A percentile compares a stretch with the other conserved stretches of the same genome.
Conservation (phyloP, 495 filamentous ascomycete genomes). For the Xylaria curta region DNA sequence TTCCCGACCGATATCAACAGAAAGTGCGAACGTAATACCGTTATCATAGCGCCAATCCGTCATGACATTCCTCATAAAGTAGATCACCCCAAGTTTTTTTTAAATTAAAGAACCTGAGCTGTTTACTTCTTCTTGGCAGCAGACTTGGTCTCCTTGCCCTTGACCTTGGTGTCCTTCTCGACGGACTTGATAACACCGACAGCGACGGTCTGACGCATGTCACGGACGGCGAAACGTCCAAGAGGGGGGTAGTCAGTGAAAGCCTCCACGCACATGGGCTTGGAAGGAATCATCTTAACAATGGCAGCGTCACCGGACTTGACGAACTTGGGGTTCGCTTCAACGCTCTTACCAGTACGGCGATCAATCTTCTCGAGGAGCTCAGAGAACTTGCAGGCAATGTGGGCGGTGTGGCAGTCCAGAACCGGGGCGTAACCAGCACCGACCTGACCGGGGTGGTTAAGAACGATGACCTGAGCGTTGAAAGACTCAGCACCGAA, state of each 20-base stretch:
- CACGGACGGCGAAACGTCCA: constrained; percentile 98
- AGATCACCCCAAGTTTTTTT: constrained; percentile 17
- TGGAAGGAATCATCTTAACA: constrained; percentile 99
- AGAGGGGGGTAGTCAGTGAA: constrained; percentile 99
- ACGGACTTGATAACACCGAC: constrained; percentile 90
- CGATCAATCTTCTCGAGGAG: constrained; percentile 99
- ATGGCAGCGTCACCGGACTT: constrained; percentile 99
- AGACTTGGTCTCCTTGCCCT: constrained; percentile 66
- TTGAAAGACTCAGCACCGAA: constrained; percentile 89
- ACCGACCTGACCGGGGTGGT: constrained; percentile 99
- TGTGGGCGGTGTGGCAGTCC: constrained; percentile 99
- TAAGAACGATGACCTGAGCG: constrained; percentile 99
- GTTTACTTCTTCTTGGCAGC: constrained; percentile 77
- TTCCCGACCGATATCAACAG: constrained; percentile 49
- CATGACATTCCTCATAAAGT: constrained; percentile 28
- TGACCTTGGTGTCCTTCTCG: constrained; percentile 53
- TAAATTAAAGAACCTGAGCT: constrained; percentile 15
- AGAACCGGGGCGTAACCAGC: constrained; percentile 98
- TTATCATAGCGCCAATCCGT: constrained; percentile 29
- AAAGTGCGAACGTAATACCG: constrained; percentile 45
- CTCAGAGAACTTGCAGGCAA: constrained; percentile 99
- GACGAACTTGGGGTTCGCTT: constrained; percentile 94
- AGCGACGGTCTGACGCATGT: constrained; percentile 90
- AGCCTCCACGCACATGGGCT: constrained; percentile 99
- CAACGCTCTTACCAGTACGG: constrained; percentile 98